phyloP scores from a whole-genome alignment of 441 rosid species.

The Euphorbia schlechtendalii region DNA sequence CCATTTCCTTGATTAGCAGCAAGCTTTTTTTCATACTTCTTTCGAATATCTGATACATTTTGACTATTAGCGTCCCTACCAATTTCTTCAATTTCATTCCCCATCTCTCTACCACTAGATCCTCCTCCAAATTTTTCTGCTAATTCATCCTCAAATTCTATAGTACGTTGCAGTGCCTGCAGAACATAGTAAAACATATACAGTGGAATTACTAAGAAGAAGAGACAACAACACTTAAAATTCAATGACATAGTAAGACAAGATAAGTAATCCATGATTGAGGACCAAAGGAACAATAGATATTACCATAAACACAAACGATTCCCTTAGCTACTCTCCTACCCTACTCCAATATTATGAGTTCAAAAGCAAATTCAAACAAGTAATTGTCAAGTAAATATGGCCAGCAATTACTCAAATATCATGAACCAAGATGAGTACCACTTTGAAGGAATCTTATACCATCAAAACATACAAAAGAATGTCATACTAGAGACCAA shows the following conservation, averaged over 20 bases:
- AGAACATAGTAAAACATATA: slow-evolving; percentile 24
- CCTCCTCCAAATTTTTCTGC: slow-evolving; percentile 97
- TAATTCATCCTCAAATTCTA: slow-evolving; percentile 93
- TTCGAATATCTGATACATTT: slow-evolving; percentile 78
- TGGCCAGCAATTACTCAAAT: background rate
- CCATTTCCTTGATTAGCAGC: slow-evolving; percentile 72
- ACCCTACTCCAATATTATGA: background rate
- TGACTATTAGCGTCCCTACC: slow-evolving; percentile 64
- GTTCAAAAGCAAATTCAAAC: background rate
- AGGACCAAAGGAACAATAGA: slow-evolving; percentile 2
- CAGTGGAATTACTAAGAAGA: slow-evolving; percentile 19
- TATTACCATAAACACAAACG: background rate
- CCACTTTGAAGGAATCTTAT: background rate
- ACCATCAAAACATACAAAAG: background rate
- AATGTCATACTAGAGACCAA: background rate
- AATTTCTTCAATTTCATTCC: slow-evolving; percentile 78
- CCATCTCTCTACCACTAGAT: slow-evolving; percentile 53
- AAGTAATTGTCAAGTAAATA: background rate
- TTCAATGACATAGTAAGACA: slow-evolving; percentile 1
- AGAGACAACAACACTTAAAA: slow-evolving; percentile 14
- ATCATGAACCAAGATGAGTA: background rate
- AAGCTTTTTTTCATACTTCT: slow-evolving; percentile 92
- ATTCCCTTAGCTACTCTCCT: background rate
- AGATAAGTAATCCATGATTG: background rate
- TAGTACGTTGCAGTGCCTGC: slow-evolving; percentile 91